phyloP scores from a whole-genome alignment of 352 stramenopile genomes.

The Globisporangium viniferum region DNA sequence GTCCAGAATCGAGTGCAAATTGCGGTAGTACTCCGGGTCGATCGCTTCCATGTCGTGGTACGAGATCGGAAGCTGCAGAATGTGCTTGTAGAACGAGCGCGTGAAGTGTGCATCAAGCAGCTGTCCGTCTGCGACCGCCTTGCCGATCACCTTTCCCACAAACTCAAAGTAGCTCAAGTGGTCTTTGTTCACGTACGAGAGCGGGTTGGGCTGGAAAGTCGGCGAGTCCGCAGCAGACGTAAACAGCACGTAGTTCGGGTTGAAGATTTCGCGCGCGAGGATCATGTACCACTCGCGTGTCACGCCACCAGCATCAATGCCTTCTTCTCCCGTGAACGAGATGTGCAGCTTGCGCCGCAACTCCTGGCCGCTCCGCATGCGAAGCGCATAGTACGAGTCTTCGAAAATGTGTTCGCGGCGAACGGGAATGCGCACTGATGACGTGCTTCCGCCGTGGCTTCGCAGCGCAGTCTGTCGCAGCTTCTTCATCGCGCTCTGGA shows the following conservation, averaged over 20 bases:
- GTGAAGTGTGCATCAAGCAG: constrained; percentile 99
- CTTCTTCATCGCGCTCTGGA: constrained; percentile 93
- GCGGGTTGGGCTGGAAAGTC: constrained; percentile 99
- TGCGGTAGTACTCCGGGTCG: constrained; percentile 95
- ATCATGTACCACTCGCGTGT: constrained; percentile 99
- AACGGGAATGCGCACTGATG: constrained; percentile 87
- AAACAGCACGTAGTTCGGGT: constrained; percentile 99
- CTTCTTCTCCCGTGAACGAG: constrained; percentile 97
- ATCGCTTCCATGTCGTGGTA: constrained; percentile 99
- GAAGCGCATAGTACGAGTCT: constrained; percentile 98
- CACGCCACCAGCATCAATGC: constrained; percentile 98
- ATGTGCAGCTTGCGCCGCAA: constrained; percentile 97
- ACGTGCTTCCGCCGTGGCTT: constrained; percentile 90
- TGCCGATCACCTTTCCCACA: constrained; percentile 97
- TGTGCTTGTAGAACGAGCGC: constrained; percentile 98
- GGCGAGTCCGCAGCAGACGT: constrained; percentile 97
- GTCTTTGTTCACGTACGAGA: constrained; percentile 98
- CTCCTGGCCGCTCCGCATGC: constrained; percentile 95
- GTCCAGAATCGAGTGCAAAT: constrained; percentile 89
- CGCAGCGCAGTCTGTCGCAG: constrained; percentile 81
- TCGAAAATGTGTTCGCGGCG: constrained; percentile 97
- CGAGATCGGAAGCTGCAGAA: constrained; percentile 95
- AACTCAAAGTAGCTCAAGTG: constrained; percentile 99
- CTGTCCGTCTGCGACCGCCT: constrained; percentile 98
- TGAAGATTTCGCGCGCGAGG: constrained; percentile 99